These are phyloP conservation scores for Colletotrichum paranaense DNA, from an alignment of 2,329 filamentous ascomycete genomes.

Conservation along the genomic window DNA sequence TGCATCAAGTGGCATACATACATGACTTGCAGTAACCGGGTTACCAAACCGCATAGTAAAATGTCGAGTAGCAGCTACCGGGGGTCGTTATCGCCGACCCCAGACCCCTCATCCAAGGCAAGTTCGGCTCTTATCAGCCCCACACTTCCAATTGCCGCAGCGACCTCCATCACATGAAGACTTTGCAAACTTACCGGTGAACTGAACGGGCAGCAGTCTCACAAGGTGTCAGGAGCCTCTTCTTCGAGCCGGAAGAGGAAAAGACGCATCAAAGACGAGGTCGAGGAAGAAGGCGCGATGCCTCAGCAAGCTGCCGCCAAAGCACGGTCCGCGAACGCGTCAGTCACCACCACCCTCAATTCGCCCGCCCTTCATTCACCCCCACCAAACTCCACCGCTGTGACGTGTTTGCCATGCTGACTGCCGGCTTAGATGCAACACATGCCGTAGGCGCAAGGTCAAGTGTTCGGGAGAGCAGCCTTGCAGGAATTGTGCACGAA, in stretches of 20 bases:
- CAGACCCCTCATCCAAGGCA: constrained; percentile 15
- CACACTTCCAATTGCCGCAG: neutral
- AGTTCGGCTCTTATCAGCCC: constrained; percentile 17
- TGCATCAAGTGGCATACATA: neutral
- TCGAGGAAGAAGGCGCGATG: constrained; percentile 10
- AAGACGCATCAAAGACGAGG: neutral
- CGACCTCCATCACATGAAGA: constrained; percentile 4
- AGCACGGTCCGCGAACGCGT: constrained; percentile 32
- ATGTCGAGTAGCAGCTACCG: constrained; percentile 10
- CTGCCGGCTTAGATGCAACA: constrained; percentile 21
- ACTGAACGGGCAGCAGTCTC: neutral
- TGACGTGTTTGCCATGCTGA: constrained; percentile 6
- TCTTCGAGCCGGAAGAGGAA: constrained; percentile 8
- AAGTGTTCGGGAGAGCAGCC: constrained; percentile 47
- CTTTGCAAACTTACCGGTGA: constrained; percentile 7
- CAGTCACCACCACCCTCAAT: constrained; percentile 11
- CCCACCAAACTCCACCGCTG: neutral
- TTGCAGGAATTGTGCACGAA: constrained; percentile 46
- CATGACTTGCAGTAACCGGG: neutral
- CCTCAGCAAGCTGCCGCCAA: constrained; percentile 23
- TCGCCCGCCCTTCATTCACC: neutral
- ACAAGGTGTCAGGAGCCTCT: neutral
- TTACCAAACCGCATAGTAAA: neutral
- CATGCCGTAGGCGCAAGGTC: constrained; percentile 48
- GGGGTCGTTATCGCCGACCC: constrained; percentile 15